Percentiles rank a stretch among this genome's conserved stretches.
phyloP scores from a whole-genome alignment of 768 basidiomycete genomes.

The Leccinellum albellum region DNA sequence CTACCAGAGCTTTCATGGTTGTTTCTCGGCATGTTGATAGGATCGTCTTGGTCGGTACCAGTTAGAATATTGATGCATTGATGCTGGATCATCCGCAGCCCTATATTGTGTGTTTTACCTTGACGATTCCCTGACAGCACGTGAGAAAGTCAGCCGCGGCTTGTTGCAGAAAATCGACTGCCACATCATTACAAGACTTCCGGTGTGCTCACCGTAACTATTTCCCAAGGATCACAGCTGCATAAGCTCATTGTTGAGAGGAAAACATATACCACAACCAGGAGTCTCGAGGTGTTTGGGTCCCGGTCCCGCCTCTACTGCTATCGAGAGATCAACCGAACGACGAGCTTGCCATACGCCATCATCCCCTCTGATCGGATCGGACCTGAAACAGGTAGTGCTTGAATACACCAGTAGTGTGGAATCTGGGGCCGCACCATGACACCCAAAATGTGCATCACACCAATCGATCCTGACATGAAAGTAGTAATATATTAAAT shows the following conservation, averaged over 20 bases:
- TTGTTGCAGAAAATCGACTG: no score
- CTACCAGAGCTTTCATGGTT: no score
- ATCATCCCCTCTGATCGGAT: slow-evolving; percentile 19
- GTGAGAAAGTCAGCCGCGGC: no score
- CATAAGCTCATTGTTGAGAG: not conserved
- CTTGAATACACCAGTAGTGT: slow-evolving; percentile 12
- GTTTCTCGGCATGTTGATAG: no score
- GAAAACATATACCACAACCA: slow-evolving; percentile 9
- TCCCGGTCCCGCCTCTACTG: slow-evolving; percentile 20
- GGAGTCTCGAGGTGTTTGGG: slow-evolving; percentile 15
- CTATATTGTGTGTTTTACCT: no score
- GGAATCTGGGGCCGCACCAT: slow-evolving; percentile 12
- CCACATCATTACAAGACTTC: no score
- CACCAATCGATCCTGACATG: slow-evolving; percentile 20
- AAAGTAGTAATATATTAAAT: not conserved
- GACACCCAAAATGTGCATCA: slow-evolving; percentile 18
- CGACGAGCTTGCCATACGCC: slow-evolving; percentile 13
- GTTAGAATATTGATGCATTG: no score
- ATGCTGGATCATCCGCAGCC: no score
- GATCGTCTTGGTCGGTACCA: no score
- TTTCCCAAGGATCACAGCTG: not conserved
- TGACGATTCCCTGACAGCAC: no score
- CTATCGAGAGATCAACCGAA: slow-evolving; percentile 21
- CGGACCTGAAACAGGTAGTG: slow-evolving; percentile 20
- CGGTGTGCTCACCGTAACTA: not conserved